Conservation (phyloP, 768 basidiomycete species). For the Rhizopogon rudus region DNA sequence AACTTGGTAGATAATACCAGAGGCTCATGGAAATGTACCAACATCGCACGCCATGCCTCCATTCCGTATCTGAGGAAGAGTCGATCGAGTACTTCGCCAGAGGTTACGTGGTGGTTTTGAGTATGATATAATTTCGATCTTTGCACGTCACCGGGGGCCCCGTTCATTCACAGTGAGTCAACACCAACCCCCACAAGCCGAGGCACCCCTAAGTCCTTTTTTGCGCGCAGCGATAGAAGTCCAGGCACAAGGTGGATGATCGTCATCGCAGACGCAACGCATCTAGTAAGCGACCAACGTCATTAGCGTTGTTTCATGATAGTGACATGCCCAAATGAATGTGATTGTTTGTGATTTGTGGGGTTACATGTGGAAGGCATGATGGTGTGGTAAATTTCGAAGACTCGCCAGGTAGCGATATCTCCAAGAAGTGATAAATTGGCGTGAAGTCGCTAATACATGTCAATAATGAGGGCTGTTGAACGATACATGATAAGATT, state of each 20-base stretch:
- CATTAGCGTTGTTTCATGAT: too few species aligned
- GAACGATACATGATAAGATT: neutral
- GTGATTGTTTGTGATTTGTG: neutral
- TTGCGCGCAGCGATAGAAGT: constrained; percentile 24
- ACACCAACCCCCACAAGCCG: constrained; percentile 14
- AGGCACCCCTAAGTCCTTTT: constrained; percentile 29
- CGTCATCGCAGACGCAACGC: constrained; percentile 14
- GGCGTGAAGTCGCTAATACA: neutral
- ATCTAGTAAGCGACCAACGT: neutral
- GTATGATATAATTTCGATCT: constrained; percentile 12
- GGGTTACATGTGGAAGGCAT: neutral
- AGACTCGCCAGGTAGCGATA: neutral
- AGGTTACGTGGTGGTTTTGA: constrained; percentile 11
- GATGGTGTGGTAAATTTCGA: neutral
- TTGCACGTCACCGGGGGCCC: constrained; percentile 13
- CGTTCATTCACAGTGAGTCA: constrained; percentile 7
- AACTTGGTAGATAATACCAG: constrained; percentile 41
- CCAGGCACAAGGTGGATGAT: constrained; percentile 3
- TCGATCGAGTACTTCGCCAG: constrained; percentile 23
- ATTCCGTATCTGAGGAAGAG: constrained; percentile 19
- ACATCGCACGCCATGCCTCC: constrained; percentile 9
- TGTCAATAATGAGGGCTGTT: neutral
- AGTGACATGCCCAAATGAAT: neutral
- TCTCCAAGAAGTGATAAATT: neutral
- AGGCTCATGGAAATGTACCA: constrained; percentile 30